These are phyloP conservation scores for Uncinocarpus reesii DNA, from an alignment of 2,329 filamentous ascomycete species.

Conservation along the genomic window DNA sequence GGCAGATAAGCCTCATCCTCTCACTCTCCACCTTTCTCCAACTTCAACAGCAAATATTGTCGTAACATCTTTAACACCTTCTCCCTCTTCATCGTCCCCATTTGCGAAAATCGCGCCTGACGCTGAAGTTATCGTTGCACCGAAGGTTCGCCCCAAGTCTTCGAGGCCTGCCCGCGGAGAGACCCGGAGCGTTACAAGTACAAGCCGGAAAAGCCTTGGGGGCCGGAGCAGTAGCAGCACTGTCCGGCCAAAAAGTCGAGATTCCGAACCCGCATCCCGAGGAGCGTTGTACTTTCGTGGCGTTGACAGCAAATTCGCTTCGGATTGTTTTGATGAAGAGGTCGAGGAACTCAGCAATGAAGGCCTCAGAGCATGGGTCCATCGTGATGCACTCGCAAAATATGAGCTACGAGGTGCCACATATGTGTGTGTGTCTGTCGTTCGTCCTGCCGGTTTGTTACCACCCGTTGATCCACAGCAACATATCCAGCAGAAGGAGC, in stretches of 20 bases:
- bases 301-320: constrained; percentile 58
- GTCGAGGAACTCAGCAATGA: constrained; percentile 44
- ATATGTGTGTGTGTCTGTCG: constrained; percentile 74
- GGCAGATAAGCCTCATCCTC: constrained; percentile 55
- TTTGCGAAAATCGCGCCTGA: constrained; percentile 92
- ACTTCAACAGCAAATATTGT: constrained; percentile 91
- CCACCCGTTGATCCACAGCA: constrained; percentile 58
- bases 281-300: constrained; percentile 63
- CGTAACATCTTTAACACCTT: constrained; percentile 70
- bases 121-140: constrained; percentile 93
- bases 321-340: constrained; percentile 69
- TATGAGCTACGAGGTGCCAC: constrained; percentile 65
- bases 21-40: constrained; percentile 86
- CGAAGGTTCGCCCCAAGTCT: constrained; percentile 69
- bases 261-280: constrained; percentile 51
- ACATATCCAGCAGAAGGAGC: constrained; percentile 57
- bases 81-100: constrained; percentile 54
- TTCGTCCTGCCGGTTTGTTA: constrained; percentile 69
- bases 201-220: constrained; percentile 61
- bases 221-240: constrained; percentile 65
- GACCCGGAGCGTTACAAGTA: constrained; percentile 67
- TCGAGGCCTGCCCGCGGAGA: constrained; percentile 56
- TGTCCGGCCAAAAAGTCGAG: constrained; percentile 47
- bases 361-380: constrained; percentile 70
- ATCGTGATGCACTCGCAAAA: constrained; percentile 61